Conservation (phyloP, 768 basidiomycete species). For the Panaeolus cyanescens region DNA sequence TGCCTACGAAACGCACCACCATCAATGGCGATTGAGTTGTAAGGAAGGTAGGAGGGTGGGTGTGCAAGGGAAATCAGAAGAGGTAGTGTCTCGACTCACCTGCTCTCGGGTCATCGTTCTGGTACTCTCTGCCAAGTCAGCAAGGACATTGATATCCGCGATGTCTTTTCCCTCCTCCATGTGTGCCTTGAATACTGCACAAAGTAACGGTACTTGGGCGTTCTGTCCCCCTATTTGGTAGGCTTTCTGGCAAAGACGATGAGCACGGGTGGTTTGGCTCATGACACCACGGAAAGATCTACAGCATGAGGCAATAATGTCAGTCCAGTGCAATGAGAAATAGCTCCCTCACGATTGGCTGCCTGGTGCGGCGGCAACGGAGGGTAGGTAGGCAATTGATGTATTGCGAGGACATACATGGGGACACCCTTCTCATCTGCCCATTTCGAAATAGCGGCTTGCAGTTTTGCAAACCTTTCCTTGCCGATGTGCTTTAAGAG, state of each 20-base stretch:
- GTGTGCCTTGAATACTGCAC: slow-evolving; percentile 64
- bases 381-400: neutral
- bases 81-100: slow-evolving; percentile 37
- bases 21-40: neutral
- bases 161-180: slow-evolving; percentile 69
- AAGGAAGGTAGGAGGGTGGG: neutral
- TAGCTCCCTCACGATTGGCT: neutral
- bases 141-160: slow-evolving; percentile 57
- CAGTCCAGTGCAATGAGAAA: neutral
- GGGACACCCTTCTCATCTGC: slow-evolving; percentile 57
- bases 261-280: slow-evolving; percentile 67
- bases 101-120: slow-evolving; percentile 61
- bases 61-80: neutral
- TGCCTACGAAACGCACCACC: neutral
- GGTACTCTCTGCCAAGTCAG: slow-evolving; percentile 54
- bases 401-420: slow-evolving; percentile 39
- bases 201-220: slow-evolving; percentile 57
- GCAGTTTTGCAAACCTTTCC: slow-evolving; percentile 44
- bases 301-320: neutral
- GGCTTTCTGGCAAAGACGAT: slow-evolving; percentile 73
- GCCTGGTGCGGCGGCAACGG: neutral
- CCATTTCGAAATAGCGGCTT: slow-evolving; percentile 49
- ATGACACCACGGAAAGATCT: slow-evolving; percentile 65
- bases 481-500: slow-evolving; percentile 51
- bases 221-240: slow-evolving; percentile 61